Evolutionary conservation across 306 rosid genomes (phyloP).

Genomic region (Vigna mungo): DNA sequence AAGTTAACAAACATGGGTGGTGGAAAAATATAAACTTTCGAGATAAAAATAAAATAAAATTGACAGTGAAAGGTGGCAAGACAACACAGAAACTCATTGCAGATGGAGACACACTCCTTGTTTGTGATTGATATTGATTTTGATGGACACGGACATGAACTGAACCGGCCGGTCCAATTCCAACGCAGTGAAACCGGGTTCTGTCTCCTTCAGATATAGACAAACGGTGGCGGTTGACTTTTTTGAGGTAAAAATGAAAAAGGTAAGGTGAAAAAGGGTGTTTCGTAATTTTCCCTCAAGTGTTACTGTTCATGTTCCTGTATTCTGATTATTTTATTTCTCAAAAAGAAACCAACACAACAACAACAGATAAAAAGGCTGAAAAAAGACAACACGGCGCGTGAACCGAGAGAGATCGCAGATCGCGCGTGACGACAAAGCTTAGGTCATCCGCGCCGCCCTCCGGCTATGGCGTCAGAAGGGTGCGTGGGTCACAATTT

Average conservation of each 20-base stretch:
- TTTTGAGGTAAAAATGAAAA: conserved; percentile 10
- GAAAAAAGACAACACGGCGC: conserved; percentile 52
- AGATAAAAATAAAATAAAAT: background rate
- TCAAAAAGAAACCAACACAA: background rate
- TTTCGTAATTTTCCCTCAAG: conserved; percentile 13
- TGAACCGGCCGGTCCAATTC: conserved; percentile 45
- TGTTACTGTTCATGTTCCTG: background rate
- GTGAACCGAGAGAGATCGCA: conserved; percentile 65
- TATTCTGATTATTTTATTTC: background rate
- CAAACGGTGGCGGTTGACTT: conserved; percentile 47
- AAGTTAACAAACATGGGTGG: background rate
- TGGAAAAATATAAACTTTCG: background rate
- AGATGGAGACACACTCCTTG: conserved; percentile 46
- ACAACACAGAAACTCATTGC: conserved; percentile 60
- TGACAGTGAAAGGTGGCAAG: conserved; percentile 48
- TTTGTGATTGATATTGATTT: conserved; percentile 39
- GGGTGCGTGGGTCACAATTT: background rate
- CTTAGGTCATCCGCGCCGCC: conserved; percentile 58
- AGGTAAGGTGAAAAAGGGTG: conserved; percentile 28
- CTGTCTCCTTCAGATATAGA: conserved; percentile 20
- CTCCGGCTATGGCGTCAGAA: conserved; percentile 41
- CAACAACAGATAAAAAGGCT: background rate
- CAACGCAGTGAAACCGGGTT: conserved; percentile 39
- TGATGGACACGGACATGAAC: conserved; percentile 25
- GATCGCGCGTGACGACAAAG: conserved; percentile 68